Conservation (phyloP, 2,329 filamentous ascomycete species). For the Bipolaris oryzae region DNA sequence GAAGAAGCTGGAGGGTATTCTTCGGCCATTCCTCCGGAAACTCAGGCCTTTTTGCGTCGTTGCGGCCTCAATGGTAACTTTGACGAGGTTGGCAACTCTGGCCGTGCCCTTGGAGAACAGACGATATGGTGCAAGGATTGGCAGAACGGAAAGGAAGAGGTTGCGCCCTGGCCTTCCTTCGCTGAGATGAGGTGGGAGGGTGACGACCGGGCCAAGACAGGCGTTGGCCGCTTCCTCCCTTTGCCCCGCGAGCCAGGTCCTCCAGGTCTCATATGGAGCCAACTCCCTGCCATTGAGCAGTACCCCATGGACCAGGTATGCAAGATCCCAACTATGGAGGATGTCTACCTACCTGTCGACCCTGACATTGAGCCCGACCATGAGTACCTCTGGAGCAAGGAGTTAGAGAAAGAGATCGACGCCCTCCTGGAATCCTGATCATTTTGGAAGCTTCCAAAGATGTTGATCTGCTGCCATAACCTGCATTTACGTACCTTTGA, state of each 20-base stretch:
- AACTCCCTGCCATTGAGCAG: slow-evolving; percentile 47
- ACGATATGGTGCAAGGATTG: slow-evolving; percentile 51
- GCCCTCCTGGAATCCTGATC: slow-evolving; percentile 26
- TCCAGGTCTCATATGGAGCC: slow-evolving; percentile 50
- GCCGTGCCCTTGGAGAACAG: slow-evolving; percentile 44
- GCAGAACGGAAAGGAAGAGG: slow-evolving; percentile 40
- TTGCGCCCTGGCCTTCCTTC: slow-evolving; percentile 50
- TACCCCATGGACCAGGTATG: slow-evolving; percentile 49
- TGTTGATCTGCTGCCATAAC: neutral
- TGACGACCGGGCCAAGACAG: slow-evolving; percentile 53
- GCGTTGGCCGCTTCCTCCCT: slow-evolving; percentile 51
- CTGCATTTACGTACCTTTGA: neutral
- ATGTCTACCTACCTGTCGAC: slow-evolving; percentile 47
- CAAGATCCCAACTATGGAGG: slow-evolving; percentile 46
- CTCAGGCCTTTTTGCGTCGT: slow-evolving; percentile 19
- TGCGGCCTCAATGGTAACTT: slow-evolving; percentile 31
- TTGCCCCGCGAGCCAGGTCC: slow-evolving; percentile 52
- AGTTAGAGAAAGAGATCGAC: slow-evolving; percentile 38
- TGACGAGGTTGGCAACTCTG: slow-evolving; percentile 28
- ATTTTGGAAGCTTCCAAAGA: neutral
- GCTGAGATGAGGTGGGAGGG: slow-evolving; percentile 57
- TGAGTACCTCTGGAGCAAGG: slow-evolving; percentile 33
- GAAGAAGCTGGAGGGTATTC: slow-evolving; percentile 15
- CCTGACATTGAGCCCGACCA: slow-evolving; percentile 41
- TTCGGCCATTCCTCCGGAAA: slow-evolving; percentile 14